Percentiles rank a stretch among this genome's conserved stretches.
Evolutionary conservation across 345 rosid species (phyloP).

Genomic region (Combretum micranthum): DNA sequence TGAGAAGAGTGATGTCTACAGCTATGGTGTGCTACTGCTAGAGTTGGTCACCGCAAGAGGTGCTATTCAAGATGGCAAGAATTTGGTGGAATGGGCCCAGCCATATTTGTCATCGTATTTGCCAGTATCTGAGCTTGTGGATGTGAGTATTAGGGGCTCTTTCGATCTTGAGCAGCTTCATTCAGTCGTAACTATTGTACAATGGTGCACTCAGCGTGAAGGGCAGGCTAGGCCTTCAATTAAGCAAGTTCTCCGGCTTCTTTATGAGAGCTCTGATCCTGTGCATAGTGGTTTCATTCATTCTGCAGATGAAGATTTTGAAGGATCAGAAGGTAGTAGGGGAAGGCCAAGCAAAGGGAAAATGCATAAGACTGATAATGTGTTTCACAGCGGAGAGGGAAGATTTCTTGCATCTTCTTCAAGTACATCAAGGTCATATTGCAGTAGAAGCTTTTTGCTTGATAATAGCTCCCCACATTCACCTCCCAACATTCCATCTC

Average conservation of each 20-base stretch:
- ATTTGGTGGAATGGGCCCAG: slow-evolving; percentile 69
- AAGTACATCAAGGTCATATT: slow-evolving; percentile 84
- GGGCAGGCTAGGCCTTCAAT: slow-evolving; percentile 74
- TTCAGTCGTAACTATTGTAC: slow-evolving; percentile 47
- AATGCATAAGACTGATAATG: slow-evolving; percentile 36
- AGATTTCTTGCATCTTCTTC: slow-evolving; percentile 80
- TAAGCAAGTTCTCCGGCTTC: slow-evolving; percentile 74
- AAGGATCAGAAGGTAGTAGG: slow-evolving; percentile 45
- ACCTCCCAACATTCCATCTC: slow-evolving; percentile 45
- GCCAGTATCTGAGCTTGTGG: slow-evolving; percentile 55
- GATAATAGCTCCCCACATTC: slow-evolving; percentile 82
- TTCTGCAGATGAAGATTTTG: slow-evolving; percentile 56
- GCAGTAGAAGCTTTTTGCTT: slow-evolving; percentile 79
- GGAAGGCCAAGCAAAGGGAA: slow-evolving; percentile 55
- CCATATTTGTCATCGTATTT: slow-evolving; percentile 44
- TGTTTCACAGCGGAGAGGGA: slow-evolving; percentile 55
- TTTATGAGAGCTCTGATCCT: slow-evolving; percentile 80
- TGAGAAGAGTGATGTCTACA: slow-evolving; percentile 84
- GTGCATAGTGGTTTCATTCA: slow-evolving; percentile 58
- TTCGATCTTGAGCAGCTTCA: slow-evolving; percentile 75
- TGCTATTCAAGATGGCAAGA: slow-evolving; percentile 75
- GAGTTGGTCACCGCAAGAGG: slow-evolving; percentile 71
- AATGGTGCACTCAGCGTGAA: slow-evolving; percentile 93
- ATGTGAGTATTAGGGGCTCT: slow-evolving; percentile 47
- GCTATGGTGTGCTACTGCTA: slow-evolving; percentile 87